These are phyloP conservation scores for Geotrichum candidum DNA, from an alignment of 1,139 yeast species.

Conservation along the genomic window DNA sequence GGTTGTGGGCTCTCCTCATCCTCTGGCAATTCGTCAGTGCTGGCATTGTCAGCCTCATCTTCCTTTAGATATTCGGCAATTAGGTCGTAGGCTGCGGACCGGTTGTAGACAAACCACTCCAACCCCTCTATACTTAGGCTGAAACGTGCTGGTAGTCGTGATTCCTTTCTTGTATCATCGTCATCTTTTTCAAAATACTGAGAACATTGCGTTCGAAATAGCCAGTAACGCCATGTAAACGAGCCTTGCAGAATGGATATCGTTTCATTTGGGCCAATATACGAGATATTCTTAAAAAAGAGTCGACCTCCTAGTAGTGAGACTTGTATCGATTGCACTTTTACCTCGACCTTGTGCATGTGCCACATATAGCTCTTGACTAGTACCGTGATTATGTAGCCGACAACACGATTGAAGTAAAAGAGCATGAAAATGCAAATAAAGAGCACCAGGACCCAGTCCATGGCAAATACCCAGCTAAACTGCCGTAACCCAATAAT, in stretches of 20 bases:
- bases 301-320: conserved; percentile 79
- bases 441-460: conserved; percentile 68
- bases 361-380: conserved; percentile 62
- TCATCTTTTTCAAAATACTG: conserved; percentile 16
- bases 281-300: conserved; percentile 65
- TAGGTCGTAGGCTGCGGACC: conserved; percentile 68
- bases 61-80: conserved; percentile 41
- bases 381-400: conserved; percentile 49
- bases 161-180: conserved; percentile 34
- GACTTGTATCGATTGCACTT: conserved; percentile 65
- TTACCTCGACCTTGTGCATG: conserved; percentile 48
- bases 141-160: conserved; percentile 54
- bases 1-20: neutral
- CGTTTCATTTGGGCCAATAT: conserved; percentile 66
- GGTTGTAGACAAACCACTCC: conserved; percentile 75
- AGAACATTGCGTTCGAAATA: conserved; percentile 37
- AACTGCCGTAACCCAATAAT: conserved; percentile 38
- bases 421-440: conserved; percentile 62
- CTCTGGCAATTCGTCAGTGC: neutral
- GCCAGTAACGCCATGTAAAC: conserved; percentile 91
- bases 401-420: conserved; percentile 69
- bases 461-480: conserved; percentile 77
- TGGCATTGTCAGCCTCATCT: neutral
- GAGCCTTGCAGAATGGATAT: conserved; percentile 63
- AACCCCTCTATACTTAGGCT: conserved; percentile 62